Evolutionary conservation across 2,329 filamentous ascomycete species (phyloP).

Genomic region (Ilyonectria sp.): DNA sequence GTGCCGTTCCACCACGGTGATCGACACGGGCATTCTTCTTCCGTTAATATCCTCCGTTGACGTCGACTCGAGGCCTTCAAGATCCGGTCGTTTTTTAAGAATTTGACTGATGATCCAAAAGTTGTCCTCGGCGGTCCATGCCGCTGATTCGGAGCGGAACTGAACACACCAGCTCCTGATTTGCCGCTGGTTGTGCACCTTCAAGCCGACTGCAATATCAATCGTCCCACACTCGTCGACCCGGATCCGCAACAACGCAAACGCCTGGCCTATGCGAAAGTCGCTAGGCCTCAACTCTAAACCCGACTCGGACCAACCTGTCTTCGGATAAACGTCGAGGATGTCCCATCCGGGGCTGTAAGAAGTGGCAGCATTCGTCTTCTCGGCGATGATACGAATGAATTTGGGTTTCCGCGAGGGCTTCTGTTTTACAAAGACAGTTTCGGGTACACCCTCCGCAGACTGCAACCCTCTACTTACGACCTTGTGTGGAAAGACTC

Average conservation of each 20-base stretch:
- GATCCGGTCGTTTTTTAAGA: background rate
- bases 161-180: slow-evolving; percentile 11
- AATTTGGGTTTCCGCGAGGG: slow-evolving; percentile 10
- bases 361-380: background rate
- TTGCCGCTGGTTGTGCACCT: background rate
- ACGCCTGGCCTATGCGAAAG: slow-evolving; percentile 10
- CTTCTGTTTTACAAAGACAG: slow-evolving; percentile 6
- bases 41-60: background rate
- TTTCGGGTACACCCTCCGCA: background rate
- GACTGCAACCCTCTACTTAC: background rate
- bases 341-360: background rate
- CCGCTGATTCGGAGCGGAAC: background rate
- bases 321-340: slow-evolving; percentile 2
- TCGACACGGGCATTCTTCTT: background rate
- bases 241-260: slow-evolving; percentile 2
- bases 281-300: background rate
- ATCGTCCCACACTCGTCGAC: slow-evolving; percentile 4
- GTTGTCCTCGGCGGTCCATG: slow-evolving; percentile 1
- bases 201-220: slow-evolving; percentile 11
- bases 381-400: slow-evolving; percentile 8
- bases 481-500: slow-evolving; percentile 1
- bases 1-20: background rate
- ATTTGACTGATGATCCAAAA: slow-evolving; percentile 8
- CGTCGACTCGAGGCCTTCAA: background rate
- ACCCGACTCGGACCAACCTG: background rate